phyloP scores from a whole-genome alignment of 2,329 filamentous ascomycete genomes.

The Fusarium praegraminearum region DNA sequence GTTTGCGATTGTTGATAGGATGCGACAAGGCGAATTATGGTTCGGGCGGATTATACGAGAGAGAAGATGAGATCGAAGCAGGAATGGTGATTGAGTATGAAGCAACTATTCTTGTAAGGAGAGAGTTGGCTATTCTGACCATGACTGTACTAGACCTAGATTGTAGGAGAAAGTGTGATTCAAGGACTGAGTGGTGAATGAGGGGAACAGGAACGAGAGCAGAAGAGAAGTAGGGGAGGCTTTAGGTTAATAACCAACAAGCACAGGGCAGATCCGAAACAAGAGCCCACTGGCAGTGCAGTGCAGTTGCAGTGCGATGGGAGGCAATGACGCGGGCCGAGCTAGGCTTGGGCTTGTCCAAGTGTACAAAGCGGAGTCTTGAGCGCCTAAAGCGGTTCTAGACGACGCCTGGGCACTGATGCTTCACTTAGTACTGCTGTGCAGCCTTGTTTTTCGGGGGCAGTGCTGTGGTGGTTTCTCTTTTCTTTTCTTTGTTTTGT shows the following conservation, averaged over 20 bases:
- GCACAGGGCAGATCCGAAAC: conserved; percentile 9
- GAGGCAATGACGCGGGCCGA: conserved; percentile 41
- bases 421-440: background rate
- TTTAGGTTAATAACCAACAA: conserved; percentile 1
- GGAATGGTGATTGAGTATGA: conserved; percentile 37
- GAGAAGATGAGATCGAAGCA: conserved; percentile 27
- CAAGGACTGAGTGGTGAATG: conserved; percentile 33
- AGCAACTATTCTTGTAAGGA: conserved; percentile 39
- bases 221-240: conserved; percentile 2
- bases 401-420: conserved; percentile 4
- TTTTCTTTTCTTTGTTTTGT: background rate
- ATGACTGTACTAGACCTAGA: conserved; percentile 31
- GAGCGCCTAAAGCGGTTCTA: conserved; percentile 26
- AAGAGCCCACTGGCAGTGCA: conserved; percentile 9
- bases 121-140: conserved; percentile 41
- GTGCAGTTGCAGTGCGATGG: background rate
- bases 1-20: conserved; percentile 7
- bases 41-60: conserved; percentile 38
- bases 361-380: conserved; percentile 25
- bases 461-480: background rate
- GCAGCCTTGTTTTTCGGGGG: conserved; percentile 18
- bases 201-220: conserved; percentile 22
- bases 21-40: conserved; percentile 38
- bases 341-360: conserved; percentile 5
- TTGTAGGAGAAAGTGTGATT: conserved; percentile 34